Percentiles rank a stretch among this genome's conserved stretches.
Conservation (phyloP, 148 eudicot species). For the Rhododendron griersonianum region DNA sequence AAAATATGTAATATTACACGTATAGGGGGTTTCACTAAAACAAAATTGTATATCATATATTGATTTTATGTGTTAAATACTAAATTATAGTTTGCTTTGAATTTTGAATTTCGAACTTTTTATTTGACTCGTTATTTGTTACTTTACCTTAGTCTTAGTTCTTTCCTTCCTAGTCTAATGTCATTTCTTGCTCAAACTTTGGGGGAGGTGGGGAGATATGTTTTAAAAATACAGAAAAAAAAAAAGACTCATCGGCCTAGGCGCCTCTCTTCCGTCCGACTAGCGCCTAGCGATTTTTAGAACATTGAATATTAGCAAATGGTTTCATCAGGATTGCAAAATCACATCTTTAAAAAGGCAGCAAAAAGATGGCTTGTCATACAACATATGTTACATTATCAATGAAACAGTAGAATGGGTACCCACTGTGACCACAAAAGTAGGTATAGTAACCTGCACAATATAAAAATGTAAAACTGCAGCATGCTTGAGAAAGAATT, state of each 20-base stretch:
- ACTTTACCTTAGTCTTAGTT: background rate
- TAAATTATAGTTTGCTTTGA: background rate
- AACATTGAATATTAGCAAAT: too few relatives aligned
- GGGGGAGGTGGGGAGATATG: too few relatives aligned
- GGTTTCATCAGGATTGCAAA: background rate
- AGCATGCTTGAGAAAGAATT: constrained; percentile 4
- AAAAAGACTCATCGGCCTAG: too few relatives aligned
- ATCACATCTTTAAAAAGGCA: background rate
- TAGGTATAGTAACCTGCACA: background rate
- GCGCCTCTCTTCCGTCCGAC: too few relatives aligned
- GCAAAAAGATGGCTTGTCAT: background rate
- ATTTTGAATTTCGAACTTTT: background rate
- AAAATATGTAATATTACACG: background rate
- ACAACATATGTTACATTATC: background rate
- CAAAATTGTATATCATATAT: background rate
- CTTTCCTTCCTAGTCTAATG: background rate
- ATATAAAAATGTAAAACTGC: background rate
- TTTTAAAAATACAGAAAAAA: too few relatives aligned
- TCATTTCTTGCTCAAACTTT: background rate
- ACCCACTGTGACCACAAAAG: background rate
- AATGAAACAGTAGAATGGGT: background rate
- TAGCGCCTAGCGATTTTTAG: too few relatives aligned
- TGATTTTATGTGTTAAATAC: background rate
- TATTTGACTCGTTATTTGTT: background rate
- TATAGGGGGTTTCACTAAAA: background rate